phyloP scores from a whole-genome alignment of 2,329 filamentous ascomycete genomes.

The Xylariaceae sp. region DNA sequence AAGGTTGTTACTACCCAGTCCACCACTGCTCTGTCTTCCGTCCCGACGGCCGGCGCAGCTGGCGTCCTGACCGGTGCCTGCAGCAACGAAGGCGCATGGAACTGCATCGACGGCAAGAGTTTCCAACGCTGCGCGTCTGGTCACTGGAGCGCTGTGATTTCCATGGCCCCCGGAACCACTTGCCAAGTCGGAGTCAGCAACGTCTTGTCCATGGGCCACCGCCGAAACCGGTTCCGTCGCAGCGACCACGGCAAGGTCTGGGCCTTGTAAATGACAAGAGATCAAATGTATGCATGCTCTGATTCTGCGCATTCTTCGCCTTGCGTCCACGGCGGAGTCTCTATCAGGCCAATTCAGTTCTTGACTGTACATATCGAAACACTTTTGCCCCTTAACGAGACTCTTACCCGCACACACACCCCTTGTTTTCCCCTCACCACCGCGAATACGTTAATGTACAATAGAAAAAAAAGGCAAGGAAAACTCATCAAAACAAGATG shows the following conservation, averaged over 20 bases:
- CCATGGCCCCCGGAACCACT: constrained; percentile 49
- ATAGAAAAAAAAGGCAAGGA: too few species aligned
- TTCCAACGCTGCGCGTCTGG: constrained; percentile 62
- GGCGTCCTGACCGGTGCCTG: constrained; percentile 37
- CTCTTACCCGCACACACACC: too few species aligned
- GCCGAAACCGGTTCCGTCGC: constrained; percentile 20
- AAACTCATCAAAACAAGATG: too few species aligned
- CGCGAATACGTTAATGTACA: too few species aligned
- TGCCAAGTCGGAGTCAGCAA: constrained; percentile 37
- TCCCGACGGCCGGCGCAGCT: constrained; percentile 20
- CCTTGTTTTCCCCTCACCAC: too few species aligned
- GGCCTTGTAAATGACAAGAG: neutral
- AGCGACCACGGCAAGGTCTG: neutral
- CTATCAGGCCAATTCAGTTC: too few species aligned
- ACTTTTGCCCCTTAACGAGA: too few species aligned
- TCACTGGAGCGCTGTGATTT: constrained; percentile 44
- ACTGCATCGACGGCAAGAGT: constrained; percentile 49
- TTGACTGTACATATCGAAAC: too few species aligned
- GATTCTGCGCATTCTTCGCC: too few species aligned
- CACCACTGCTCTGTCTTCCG: constrained; percentile 18
- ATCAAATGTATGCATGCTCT: too few species aligned
- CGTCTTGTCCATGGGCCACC: constrained; percentile 23
- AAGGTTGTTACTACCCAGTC: constrained; percentile 14
- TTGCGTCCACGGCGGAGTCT: too few species aligned
- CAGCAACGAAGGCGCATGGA: constrained; percentile 51